Evolutionary conservation across 805 yeast genomes (phyloP).

Genomic region (Dipodascopsis tothii): DNA sequence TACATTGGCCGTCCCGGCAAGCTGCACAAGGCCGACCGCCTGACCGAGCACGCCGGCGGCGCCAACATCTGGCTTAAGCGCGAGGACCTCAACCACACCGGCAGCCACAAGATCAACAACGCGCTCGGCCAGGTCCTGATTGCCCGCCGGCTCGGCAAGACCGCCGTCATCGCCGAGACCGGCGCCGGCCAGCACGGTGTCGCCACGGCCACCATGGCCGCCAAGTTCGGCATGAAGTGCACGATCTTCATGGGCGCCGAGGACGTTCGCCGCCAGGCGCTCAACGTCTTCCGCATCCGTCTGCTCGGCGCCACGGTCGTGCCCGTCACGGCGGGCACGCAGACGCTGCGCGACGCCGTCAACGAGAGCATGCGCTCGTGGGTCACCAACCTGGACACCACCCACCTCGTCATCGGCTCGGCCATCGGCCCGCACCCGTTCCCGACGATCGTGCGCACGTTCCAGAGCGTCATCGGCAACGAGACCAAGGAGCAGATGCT

Average conservation of each 20-base stretch:
- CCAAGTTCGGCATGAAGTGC: slow-evolving; percentile 76
- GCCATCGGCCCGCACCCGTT: slow-evolving; percentile 99
- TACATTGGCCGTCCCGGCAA: slow-evolving; percentile 97
- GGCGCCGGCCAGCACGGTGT: slow-evolving; percentile 50
- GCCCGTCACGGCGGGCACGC: slow-evolving; percentile 89
- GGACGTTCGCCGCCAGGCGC: slow-evolving; percentile 96
- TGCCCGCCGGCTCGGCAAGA: slow-evolving; percentile 42
- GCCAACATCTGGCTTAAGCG: slow-evolving; percentile 96
- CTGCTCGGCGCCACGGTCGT: slow-evolving; percentile 92
- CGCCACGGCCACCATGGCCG: slow-evolving; percentile 46
- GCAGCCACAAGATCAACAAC: slow-evolving; percentile 43
- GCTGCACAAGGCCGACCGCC: slow-evolving; percentile 82
- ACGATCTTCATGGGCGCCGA: slow-evolving; percentile 98
- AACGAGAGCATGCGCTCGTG: slow-evolving; percentile 93
- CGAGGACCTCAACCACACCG: slow-evolving; percentile 64
- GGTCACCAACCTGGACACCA: slow-evolving; percentile 79
- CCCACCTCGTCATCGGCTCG: slow-evolving; percentile 95
- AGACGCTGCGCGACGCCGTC: slow-evolving; percentile 94
- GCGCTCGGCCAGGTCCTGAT: slow-evolving; percentile 41
- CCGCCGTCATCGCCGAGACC: slow-evolving; percentile 41
- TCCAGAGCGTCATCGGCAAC: slow-evolving; percentile 93
- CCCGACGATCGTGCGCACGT: slow-evolving; percentile 94
- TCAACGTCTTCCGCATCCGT: slow-evolving; percentile 95
- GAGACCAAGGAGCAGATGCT: slow-evolving; percentile 90
- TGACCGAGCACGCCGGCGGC: slow-evolving; percentile 87